phyloP scores from a whole-genome alignment of 179 eudicot species.

The Beta lomatogona region DNA sequence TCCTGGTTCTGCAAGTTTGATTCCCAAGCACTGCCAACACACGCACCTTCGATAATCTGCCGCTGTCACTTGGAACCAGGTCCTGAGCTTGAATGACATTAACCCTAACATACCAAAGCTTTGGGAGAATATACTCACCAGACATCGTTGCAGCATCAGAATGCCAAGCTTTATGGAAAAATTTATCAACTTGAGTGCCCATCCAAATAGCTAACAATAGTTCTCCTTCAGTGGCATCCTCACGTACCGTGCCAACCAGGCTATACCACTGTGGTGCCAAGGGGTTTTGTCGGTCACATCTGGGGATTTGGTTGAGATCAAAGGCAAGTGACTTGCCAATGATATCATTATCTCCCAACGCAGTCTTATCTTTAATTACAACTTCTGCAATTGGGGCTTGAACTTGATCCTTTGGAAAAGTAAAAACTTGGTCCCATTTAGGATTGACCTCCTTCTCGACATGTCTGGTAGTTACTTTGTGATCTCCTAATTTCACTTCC shows the following conservation, averaged over 20 bases:
- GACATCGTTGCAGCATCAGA: constrained; percentile 47
- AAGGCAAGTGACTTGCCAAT: background rate
- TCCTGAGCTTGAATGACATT: constrained; percentile 59
- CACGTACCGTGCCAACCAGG: background rate
- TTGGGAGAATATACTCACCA: constrained; percentile 55
- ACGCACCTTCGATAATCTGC: constrained; percentile 37
- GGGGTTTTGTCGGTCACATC: background rate
- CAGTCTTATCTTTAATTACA: background rate
- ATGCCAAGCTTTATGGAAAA: constrained; percentile 56
- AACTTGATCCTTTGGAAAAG: constrained; percentile 1
- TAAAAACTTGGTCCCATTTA: constrained; percentile 38
- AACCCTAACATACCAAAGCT: constrained; percentile 59
- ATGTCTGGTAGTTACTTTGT: constrained; percentile 31
- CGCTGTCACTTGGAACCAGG: constrained; percentile 37
- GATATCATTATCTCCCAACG: background rate
- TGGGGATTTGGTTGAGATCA: constrained; percentile 1
- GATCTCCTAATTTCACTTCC: constrained; percentile 38
- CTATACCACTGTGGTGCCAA: constrained; percentile 11
- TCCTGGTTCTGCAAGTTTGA: constrained; percentile 38
- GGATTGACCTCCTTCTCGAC: constrained; percentile 31
- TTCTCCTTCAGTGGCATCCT: background rate
- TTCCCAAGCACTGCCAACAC: constrained; percentile 44
- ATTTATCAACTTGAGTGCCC: constrained; percentile 63
- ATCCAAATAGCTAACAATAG: constrained; percentile 17
- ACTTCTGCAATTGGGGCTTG: background rate